Base-by-base conservation (phyloP, 2,329 filamentous ascomycete species). In the Claviceps sorghi region DNA sequence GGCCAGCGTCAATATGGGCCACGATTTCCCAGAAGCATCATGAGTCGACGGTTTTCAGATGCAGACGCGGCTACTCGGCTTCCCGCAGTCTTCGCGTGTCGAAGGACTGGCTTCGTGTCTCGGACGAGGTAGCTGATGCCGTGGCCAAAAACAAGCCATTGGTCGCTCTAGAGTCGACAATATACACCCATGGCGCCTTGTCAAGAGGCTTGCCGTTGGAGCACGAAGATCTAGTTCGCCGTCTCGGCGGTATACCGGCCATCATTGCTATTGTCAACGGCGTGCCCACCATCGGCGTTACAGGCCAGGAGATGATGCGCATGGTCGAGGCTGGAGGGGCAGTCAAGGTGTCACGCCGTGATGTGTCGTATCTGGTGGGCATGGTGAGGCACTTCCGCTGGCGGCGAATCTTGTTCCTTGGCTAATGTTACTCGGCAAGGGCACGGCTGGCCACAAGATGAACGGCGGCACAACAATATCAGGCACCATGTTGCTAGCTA, bases 401-500 rank as follows among this genome's bases (percentile, higher is more conserved):
- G 17, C 34, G 9, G 17, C 34, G 19, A 30, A 46, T 66, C 10
- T n/a, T 5, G 4, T 41, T 29, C 10, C 36, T 47, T 48, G 43
- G 17, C 46, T 51, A 21, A 42, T 40, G 15, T 36, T 19, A 32
- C 10, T 13, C 40, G 29, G 50, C 34, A 58, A 85, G 79, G 81
- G 84, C 32, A 63, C 85, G 51, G 66, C 77, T 46, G 85, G 86
- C 36, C 79, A 78, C 58, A 79, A 75, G 52, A 77, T 88, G 45
- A 85, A 94, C 65, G 93, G 90, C 30, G 93, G 91, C 10, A 98
- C 93, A 1, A 98, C 93, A 2, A 86, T 98, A 52, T 82, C 91
- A 5, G 90, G 86, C 1, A 98, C 93, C 3, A 96, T 95, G 86
- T 68, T 96, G 40, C 78, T 98, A 32, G 88, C 93, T 45, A 77